Conservation (phyloP, 192 early-diverging fungal species). For the Geranomyces variabilis region DNA sequence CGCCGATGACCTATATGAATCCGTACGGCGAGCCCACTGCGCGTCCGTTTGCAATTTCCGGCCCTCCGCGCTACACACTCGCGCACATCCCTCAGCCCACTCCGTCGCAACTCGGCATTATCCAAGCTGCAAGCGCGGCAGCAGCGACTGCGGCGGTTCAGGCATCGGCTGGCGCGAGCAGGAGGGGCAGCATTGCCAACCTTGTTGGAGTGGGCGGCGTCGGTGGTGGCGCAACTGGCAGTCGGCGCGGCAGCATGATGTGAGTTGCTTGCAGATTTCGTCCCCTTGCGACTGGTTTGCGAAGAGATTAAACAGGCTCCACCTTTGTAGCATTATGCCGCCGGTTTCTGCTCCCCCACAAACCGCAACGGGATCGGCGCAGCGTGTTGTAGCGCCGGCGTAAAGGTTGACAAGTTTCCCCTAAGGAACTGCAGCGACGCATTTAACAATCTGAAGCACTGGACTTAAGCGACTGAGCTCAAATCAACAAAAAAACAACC, state of each 20-base stretch:
- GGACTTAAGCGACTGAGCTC: too few relatives aligned
- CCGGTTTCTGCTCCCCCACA: conserved; percentile 18
- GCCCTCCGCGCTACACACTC: conserved; percentile 23
- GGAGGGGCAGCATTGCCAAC: conserved; percentile 35
- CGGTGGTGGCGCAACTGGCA: conserved; percentile 8
- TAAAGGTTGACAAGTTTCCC: too few relatives aligned
- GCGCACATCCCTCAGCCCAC: conserved; percentile 24
- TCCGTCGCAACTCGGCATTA: conserved; percentile 30
- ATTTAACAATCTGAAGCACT: too few relatives aligned
- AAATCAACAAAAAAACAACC: too few relatives aligned
- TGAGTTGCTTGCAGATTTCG: conserved; percentile 18
- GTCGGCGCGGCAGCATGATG: conserved; percentile 35
- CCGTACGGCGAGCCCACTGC: conserved; percentile 14
- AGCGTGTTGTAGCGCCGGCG: too few relatives aligned
- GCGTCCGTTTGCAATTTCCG: conserved; percentile 8
- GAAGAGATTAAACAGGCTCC: background rate
- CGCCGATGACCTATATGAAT: conserved; percentile 6
- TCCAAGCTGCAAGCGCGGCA: conserved; percentile 33
- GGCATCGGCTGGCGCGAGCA: conserved; percentile 19
- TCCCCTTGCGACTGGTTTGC: background rate
- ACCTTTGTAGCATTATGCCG: conserved; percentile 14
- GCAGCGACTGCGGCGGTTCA: conserved; percentile 23
- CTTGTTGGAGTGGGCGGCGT: conserved; percentile 24
- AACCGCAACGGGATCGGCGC: too few relatives aligned
- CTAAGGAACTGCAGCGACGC: too few relatives aligned